Evolutionary conservation across 352 stramenopile genomes (phyloP).

Genomic region (Phytopythium aichiense): DNA sequence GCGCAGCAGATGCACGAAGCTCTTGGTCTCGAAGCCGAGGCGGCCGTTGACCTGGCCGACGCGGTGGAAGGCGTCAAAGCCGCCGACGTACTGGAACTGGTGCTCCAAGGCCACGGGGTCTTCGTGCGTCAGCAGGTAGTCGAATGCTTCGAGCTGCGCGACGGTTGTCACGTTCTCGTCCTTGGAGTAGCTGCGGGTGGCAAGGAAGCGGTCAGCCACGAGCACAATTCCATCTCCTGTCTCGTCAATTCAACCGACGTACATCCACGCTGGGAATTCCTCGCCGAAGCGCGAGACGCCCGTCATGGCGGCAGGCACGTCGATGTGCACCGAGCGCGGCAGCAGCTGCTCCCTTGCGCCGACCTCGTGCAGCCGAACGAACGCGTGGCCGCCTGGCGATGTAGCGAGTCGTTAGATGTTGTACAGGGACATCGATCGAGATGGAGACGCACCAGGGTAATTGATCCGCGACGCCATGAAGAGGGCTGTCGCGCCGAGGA

Average conservation of each 20-base stretch:
- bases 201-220: neutral
- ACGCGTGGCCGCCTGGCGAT: constrained; percentile 57
- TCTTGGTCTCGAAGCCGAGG: constrained; percentile 45
- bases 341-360: constrained; percentile 21
- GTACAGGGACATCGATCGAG: too few relatives aligned
- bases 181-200: constrained; percentile 61
- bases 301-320: constrained; percentile 93
- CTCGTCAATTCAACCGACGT: constrained; percentile 1
- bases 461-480: constrained; percentile 82
- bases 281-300: constrained; percentile 90
- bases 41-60: constrained; percentile 28
- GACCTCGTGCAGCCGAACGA: constrained; percentile 55
- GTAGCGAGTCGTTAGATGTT: constrained; percentile 3
- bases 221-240: neutral
- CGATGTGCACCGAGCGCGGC: constrained; percentile 82
- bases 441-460: constrained; percentile 82
- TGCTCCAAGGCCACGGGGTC: constrained; percentile 24
- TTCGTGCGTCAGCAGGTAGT: constrained; percentile 63
- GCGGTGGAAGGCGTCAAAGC: constrained; percentile 45
- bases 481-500: constrained; percentile 49
- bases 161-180: constrained; percentile 52
- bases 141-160: constrained; percentile 40
- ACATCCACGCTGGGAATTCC: constrained; percentile 73
- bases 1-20: constrained; percentile 49
- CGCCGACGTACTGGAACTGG: constrained; percentile 43